Conservation (phyloP, 2,329 filamentous ascomycete genomes). For the Penicillium digitatum region DNA sequence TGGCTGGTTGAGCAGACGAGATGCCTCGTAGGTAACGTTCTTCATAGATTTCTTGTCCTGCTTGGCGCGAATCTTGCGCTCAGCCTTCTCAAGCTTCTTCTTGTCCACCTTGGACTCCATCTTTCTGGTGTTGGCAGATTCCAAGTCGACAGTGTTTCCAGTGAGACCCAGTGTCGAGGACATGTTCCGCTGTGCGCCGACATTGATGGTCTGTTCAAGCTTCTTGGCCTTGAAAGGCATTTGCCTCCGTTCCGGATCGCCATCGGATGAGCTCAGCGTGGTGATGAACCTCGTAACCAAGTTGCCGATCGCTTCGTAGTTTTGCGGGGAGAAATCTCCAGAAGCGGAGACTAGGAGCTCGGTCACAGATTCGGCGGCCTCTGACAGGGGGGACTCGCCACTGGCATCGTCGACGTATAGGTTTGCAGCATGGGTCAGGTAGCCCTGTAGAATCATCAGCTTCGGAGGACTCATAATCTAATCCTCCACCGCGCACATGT, state of each 20-base stretch:
- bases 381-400: slow-evolving; percentile 70
- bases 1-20: slow-evolving; percentile 76
- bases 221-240: slow-evolving; percentile 74
- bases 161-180: slow-evolving; percentile 90
- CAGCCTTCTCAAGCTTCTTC: slow-evolving; percentile 98
- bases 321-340: slow-evolving; percentile 67
- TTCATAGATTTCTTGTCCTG: slow-evolving; percentile 99
- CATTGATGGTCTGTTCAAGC: slow-evolving; percentile 91
- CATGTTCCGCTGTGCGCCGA: slow-evolving; percentile 89
- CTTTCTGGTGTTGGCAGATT: slow-evolving; percentile 87
- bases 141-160: slow-evolving; percentile 79
- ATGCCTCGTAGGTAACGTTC: slow-evolving; percentile 96
- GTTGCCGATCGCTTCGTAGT: slow-evolving; percentile 73
- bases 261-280: slow-evolving; percentile 71
- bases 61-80: slow-evolving; percentile 95
- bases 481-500: neutral
- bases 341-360: slow-evolving; percentile 91
- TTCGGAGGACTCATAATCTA: neutral
- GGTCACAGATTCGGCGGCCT: slow-evolving; percentile 80
- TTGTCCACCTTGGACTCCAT: slow-evolving; percentile 96
- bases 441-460: slow-evolving; percentile 54
- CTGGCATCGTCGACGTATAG: slow-evolving; percentile 69
- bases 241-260: slow-evolving; percentile 63
- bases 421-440: slow-evolving; percentile 87
- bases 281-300: slow-evolving; percentile 88